Percentiles rank a stretch among this genome's conserved stretches.
phyloP scores from a whole-genome alignment of 345 rosid species.

The Hibiscus syriacus region DNA sequence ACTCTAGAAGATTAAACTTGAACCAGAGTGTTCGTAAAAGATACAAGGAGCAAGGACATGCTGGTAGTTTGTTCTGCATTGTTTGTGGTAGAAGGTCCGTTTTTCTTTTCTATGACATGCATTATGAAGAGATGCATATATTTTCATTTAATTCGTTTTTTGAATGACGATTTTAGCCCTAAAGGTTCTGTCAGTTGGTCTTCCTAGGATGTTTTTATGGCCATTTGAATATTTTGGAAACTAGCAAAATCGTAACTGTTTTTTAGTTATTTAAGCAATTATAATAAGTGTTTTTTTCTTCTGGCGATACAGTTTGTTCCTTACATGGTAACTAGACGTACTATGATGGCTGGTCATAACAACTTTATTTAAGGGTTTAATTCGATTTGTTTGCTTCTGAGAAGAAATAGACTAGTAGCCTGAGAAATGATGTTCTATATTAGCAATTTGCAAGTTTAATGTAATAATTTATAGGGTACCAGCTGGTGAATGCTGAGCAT shows the following conservation, averaged over 20 bases:
- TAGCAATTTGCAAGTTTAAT: background rate
- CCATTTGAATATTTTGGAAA: background rate
- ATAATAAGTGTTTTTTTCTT: background rate
- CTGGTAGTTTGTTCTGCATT: constrained; percentile 67
- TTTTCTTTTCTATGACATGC: constrained; percentile 28
- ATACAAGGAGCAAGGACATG: constrained; percentile 62
- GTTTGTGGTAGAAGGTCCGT: constrained; percentile 63
- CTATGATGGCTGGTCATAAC: background rate
- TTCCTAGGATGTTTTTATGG: background rate
- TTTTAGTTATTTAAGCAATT: constrained; percentile 1
- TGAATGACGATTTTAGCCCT: constrained; percentile 11
- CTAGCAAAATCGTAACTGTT: background rate
- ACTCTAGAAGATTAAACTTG: constrained; percentile 42
- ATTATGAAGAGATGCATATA: constrained; percentile 15
- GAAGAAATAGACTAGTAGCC: background rate
- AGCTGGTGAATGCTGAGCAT: background rate
- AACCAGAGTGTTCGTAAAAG: constrained; percentile 40
- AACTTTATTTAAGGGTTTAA: background rate
- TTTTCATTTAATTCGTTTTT: constrained; percentile 20
- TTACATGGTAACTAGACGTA: background rate
- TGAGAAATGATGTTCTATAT: background rate
- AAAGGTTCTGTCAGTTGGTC: background rate
- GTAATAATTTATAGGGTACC: background rate
- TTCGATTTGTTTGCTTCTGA: background rate
- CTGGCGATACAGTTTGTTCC: background rate